These are phyloP conservation scores for Cryomyces minteri DNA, from an alignment of 495 filamentous ascomycete genomes.

Conservation along the genomic window DNA sequence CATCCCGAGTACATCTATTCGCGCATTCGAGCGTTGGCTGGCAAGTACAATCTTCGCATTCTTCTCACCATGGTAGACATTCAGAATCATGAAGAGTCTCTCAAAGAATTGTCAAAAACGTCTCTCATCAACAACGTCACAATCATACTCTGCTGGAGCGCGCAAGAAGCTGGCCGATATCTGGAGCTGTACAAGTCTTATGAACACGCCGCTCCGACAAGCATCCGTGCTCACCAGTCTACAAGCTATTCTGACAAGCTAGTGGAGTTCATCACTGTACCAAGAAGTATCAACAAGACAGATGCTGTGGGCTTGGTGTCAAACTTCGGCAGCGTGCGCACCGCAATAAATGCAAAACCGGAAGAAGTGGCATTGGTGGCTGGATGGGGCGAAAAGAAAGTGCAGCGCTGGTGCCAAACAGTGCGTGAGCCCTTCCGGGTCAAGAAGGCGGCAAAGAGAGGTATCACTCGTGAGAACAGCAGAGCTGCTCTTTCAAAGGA, in stretches of 20 bases:
- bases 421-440: slow-evolving; percentile 73
- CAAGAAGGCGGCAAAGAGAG: slow-evolving; percentile 42
- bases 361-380: slow-evolving; percentile 68
- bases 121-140: slow-evolving; percentile 85
- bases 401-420: slow-evolving; percentile 59
- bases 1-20: slow-evolving; percentile 98
- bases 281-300: slow-evolving; percentile 80
- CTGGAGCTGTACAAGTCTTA: slow-evolving; percentile 87
- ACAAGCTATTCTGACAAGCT: slow-evolving; percentile 71
- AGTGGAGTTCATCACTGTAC: slow-evolving; percentile 84
- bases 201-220: slow-evolving; percentile 63
- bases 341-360: slow-evolving; percentile 69
- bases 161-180: slow-evolving; percentile 81
- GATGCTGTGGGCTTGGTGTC: slow-evolving; percentile 77
- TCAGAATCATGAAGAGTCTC: slow-evolving; percentile 57
- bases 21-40: slow-evolving; percentile 60
- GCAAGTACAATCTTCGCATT: slow-evolving; percentile 68
- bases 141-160: slow-evolving; percentile 80
- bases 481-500: slow-evolving; percentile 8
- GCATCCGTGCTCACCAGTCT: slow-evolving; percentile 67
- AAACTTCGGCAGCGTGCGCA: slow-evolving; percentile 70
- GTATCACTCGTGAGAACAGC: slow-evolving; percentile 16
- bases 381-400: slow-evolving; percentile 94
- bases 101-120: slow-evolving; percentile 76
- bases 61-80: slow-evolving; percentile 89